phyloP scores from a whole-genome alignment of 805 yeast genomes.

The Zygosaccharomyces bisporus region DNA sequence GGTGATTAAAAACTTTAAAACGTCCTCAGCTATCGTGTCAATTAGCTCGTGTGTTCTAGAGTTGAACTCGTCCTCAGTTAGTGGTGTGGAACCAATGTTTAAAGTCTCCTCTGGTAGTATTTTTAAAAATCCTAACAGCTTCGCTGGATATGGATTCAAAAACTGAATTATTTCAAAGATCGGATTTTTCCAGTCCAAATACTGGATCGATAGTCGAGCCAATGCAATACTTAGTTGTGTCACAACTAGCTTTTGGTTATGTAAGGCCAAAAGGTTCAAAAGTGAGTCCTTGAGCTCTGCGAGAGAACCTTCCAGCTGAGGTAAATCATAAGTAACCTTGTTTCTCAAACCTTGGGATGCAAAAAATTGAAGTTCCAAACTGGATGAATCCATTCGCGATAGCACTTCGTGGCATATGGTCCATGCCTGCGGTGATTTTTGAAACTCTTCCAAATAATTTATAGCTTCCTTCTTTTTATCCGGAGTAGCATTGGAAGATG shows the following conservation, averaged over 20 bases:
- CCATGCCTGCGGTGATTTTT: conserved; percentile 85
- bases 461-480: conserved; percentile 43
- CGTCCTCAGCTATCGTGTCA: conserved; percentile 60
- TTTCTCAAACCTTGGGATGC: conserved; percentile 89
- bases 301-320: conserved; percentile 60
- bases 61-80: conserved; percentile 77
- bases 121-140: conserved; percentile 71
- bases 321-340: conserved; percentile 76
- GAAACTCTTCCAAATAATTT: conserved; percentile 70
- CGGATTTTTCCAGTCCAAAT: conserved; percentile 66
- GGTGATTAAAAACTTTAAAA: conserved; percentile 58
- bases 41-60: conserved; percentile 61
- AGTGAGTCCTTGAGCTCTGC: conserved; percentile 64
- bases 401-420: conserved; percentile 56
- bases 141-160: conserved; percentile 40
- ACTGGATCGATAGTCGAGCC: conserved; percentile 79
- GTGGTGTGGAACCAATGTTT: conserved; percentile 69
- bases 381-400: conserved; percentile 25
- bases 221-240: conserved; percentile 80
- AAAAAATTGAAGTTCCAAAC: conserved; percentile 65
- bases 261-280: conserved; percentile 51
- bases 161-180: conserved; percentile 58
- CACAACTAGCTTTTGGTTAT: conserved; percentile 58
- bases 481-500: conserved; percentile 29
- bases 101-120: conserved; percentile 88